phyloP scores from a whole-genome alignment of 495 filamentous ascomycete genomes.

The Trichoderma gamsii region DNA sequence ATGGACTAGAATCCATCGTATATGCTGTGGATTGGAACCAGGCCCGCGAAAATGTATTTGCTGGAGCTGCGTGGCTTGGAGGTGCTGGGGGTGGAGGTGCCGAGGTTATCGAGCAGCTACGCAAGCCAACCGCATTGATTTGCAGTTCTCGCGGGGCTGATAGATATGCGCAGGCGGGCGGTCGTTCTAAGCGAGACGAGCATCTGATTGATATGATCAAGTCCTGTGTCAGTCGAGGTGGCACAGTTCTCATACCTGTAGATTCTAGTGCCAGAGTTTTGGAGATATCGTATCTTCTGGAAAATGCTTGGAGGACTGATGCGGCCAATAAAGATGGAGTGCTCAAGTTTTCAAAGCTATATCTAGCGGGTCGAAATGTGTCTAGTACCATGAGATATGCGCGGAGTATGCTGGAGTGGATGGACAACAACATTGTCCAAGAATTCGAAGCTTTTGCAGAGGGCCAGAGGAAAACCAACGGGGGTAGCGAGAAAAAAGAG shows the following conservation, averaged over 20 bases:
- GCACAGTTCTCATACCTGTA: constrained; percentile 90
- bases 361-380: constrained; percentile 74
- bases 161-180: constrained; percentile 60
- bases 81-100: constrained; percentile 72
- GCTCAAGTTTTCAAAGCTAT: constrained; percentile 65
- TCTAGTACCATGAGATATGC: constrained; percentile 80
- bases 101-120: constrained; percentile 86
- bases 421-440: constrained; percentile 86
- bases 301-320: constrained; percentile 77
- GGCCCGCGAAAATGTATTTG: constrained; percentile 82
- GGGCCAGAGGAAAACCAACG: constrained; percentile 39
- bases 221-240: constrained; percentile 67
- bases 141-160: constrained; percentile 82
- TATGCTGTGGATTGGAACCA: constrained; percentile 99
- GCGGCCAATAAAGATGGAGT: constrained; percentile 51
- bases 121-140: constrained; percentile 86
- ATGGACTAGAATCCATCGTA: constrained; percentile 93
- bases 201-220: constrained; percentile 76
- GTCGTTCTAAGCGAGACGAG: constrained; percentile 75
- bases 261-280: constrained; percentile 91
- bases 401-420: constrained; percentile 97
- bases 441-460: constrained; percentile 79
- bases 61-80: constrained; percentile 89
- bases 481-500: constrained; percentile 38
- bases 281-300: constrained; percentile 87